phyloP scores from a whole-genome alignment of 164 flowering plant species.

The Saururus chinensis region DNA sequence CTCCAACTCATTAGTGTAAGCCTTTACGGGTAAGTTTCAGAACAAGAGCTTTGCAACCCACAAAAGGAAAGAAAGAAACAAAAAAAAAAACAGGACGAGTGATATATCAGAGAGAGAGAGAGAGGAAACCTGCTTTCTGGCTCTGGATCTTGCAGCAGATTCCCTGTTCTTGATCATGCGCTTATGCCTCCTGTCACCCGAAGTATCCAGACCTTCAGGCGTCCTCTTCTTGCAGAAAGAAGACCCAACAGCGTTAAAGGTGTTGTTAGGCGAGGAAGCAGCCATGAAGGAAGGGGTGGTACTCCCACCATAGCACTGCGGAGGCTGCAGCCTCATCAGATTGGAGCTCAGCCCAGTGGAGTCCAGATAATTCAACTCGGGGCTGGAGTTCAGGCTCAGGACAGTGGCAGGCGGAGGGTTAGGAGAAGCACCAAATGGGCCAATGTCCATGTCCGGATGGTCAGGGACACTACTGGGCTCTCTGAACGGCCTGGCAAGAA shows the following conservation, averaged over 20 bases:
- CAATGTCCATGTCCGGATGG: not conserved
- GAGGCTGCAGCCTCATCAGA: not conserved
- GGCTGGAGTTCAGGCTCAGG: slow-evolving; percentile 21
- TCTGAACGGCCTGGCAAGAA: slow-evolving; percentile 23
- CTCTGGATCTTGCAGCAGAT: slow-evolving; percentile 61
- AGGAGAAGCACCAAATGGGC: not conserved
- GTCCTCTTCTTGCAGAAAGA: slow-evolving; percentile 24
- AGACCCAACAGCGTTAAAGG: slow-evolving; percentile 19
- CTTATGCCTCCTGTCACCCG: slow-evolving; percentile 39
- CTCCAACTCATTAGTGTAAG: not conserved
- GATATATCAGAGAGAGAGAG: not conserved
- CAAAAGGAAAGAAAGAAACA: not conserved
- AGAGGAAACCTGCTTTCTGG: slow-evolving; percentile 38
- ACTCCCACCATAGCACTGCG: not conserved
- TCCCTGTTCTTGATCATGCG: slow-evolving; percentile 66
- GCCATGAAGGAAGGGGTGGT: not conserved
- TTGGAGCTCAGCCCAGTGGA: not conserved
- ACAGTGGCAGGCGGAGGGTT: slow-evolving; percentile 12
- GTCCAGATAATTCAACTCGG: slow-evolving; percentile 19
- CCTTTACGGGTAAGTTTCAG: not conserved
- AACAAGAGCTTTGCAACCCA: not conserved
- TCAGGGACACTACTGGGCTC: slow-evolving; percentile 5
- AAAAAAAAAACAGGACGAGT: not conserved
- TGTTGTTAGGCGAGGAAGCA: not conserved
- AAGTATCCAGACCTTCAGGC: slow-evolving; percentile 12